A percentile compares a stretch with the other conserved stretches of the same genome.
Conservation (phyloP, 768 basidiomycete genomes). For the Lentinus tigrinus region DNA sequence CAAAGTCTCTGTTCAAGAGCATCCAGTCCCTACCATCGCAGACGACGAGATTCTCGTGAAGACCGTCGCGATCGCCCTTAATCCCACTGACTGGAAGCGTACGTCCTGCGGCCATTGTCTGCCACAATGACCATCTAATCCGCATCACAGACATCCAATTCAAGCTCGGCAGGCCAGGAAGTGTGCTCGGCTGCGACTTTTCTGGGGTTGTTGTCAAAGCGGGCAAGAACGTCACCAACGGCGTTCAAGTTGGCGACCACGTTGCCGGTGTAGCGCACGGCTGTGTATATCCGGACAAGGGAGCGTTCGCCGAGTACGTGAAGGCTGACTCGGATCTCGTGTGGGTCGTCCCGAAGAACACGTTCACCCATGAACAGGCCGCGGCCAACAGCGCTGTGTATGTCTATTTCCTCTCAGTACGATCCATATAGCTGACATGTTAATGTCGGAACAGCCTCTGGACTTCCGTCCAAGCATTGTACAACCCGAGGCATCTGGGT, state of each 20-base stretch:
- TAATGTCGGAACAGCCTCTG: constrained; percentile 14
- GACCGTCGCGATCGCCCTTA: constrained; percentile 24
- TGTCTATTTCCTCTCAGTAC: not conserved
- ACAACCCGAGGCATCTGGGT: constrained; percentile 21
- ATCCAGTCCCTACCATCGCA: constrained; percentile 22
- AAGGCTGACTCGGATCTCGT: constrained; percentile 21
- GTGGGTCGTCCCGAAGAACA: constrained; percentile 22
- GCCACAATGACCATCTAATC: not conserved
- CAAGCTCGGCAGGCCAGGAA: not conserved
- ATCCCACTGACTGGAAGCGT: constrained; percentile 28
- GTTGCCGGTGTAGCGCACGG: constrained; percentile 29
- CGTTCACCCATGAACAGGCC: constrained; percentile 21
- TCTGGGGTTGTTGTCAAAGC: constrained; percentile 11
- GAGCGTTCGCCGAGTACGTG: constrained; percentile 31
- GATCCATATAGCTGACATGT: not conserved
- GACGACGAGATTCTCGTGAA: constrained; percentile 28
- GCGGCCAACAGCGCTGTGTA: constrained; percentile 15
- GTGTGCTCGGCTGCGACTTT: constrained; percentile 10
- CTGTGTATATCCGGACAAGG: constrained; percentile 19
- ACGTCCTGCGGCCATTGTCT: not conserved
- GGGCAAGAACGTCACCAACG: constrained; percentile 10
- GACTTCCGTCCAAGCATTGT: constrained; percentile 25
- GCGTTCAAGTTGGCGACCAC: constrained; percentile 22
- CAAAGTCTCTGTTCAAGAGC: constrained; percentile 16
- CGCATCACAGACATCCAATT: not conserved